Conservation (phyloP, 306 rosid species). For the Herpetospermum pedunculosum region DNA sequence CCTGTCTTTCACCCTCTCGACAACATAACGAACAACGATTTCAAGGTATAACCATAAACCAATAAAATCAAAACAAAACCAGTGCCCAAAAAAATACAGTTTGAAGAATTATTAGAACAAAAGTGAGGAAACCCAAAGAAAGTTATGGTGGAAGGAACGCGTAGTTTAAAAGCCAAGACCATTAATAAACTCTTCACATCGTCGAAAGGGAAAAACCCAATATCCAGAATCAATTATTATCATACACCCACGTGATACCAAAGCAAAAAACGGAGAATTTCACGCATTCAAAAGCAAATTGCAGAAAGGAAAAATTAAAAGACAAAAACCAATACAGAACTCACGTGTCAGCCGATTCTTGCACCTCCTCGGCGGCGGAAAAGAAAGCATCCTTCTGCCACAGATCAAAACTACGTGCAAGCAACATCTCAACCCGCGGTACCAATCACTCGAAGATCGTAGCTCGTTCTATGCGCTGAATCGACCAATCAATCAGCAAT, state of each 20-base stretch:
- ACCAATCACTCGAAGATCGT: conserved; percentile 3
- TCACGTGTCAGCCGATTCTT: conserved; percentile 93
- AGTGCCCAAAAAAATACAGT: neutral
- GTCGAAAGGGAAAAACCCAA: neutral
- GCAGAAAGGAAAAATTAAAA: neutral
- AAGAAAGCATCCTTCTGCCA: conserved; percentile 91
- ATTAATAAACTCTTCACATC: neutral
- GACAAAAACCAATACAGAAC: too few relatives aligned
- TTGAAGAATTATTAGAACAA: neutral
- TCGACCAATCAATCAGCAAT: conserved; percentile 4
- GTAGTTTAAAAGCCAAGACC: neutral
- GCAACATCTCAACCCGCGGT: conserved; percentile 43
- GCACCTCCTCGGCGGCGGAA: conserved; percentile 96
- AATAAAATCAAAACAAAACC: neutral
- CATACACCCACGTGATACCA: neutral
- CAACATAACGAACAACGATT: neutral
- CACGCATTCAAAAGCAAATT: conserved; percentile 4
- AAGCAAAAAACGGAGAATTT: conserved; percentile 7
- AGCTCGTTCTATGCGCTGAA: conserved; percentile 10
- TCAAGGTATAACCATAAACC: neutral
- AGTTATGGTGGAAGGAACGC: neutral
- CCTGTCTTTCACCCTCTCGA: neutral
- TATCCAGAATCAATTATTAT: neutral
- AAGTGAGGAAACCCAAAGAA: neutral
- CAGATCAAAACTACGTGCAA: conserved; percentile 79